phyloP scores from a whole-genome alignment of 495 filamentous ascomycete genomes.

The Glonium stellatum region DNA sequence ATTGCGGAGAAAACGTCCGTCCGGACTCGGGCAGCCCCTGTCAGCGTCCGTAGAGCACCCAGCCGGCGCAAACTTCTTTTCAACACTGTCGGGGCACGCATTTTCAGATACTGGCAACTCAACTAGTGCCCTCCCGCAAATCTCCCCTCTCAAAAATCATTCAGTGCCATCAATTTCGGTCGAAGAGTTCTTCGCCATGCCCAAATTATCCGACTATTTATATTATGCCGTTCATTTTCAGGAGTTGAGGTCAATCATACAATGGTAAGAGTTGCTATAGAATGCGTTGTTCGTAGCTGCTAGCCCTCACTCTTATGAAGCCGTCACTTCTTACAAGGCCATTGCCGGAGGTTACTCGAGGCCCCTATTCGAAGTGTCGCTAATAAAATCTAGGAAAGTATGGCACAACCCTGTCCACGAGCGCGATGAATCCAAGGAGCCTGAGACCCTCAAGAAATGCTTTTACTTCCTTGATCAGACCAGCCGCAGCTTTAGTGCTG shows the following conservation, averaged over 20 bases:
- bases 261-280: conserved; percentile 60
- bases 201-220: conserved; percentile 48
- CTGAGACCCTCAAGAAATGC: conserved; percentile 64
- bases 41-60: too few relatives aligned
- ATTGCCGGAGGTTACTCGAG: background rate
- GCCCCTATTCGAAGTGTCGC: background rate
- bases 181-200: conserved; percentile 37
- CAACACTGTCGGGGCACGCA: too few relatives aligned
- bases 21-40: too few relatives aligned
- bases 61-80: too few relatives aligned
- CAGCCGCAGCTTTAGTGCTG: conserved; percentile 84
- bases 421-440: conserved; percentile 69
- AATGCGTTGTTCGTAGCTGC: too few relatives aligned
- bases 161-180: background rate
- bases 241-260: conserved; percentile 76
- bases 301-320: too few relatives aligned
- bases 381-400: conserved; percentile 62
- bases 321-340: background rate
- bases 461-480: conserved; percentile 82
- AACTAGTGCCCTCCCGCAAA: too few relatives aligned
- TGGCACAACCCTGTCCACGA: conserved; percentile 93
- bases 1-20: too few relatives aligned
- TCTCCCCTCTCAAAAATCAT: too few relatives aligned
- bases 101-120: too few relatives aligned
- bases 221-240: conserved; percentile 74